Evolutionary conservation across 257 asterid species (phyloP), one percentile per base, ranked within the genome.

Genomic region (Solanum chaucha): DNA sequence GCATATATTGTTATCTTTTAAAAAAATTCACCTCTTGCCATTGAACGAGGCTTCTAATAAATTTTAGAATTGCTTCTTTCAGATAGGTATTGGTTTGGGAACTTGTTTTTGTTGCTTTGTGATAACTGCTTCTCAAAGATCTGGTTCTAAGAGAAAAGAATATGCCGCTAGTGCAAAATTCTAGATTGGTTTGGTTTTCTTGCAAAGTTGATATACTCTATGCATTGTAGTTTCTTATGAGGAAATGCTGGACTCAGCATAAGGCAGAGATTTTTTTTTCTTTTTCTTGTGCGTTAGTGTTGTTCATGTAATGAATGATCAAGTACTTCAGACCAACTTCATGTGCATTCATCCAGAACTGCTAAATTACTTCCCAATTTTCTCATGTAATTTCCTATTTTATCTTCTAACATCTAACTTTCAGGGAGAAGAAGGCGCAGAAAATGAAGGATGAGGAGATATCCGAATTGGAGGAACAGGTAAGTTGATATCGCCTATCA

Each of bases 401-500:
- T 35, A 1, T 17, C 28, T 83, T 72, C 13, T 72, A 26, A 22
- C 36, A 19, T 77, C 51, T 65, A 71, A 70, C 74, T 89, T 88
- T 70, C 59, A 96, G 99, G 96, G 97, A 94, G 89, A 91, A 89
- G 90, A 89, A 70, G 86, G 85, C 89, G 83, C 36, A 92, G 87
- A 87, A 75, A 46, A 51, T 74, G 46, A 96, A 93, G 92, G 95
- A 95, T 78, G 87, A 89, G 83, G 91, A 85, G 92, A 93, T 96
- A 90, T 89, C 89, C 88, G 94, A 95, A 88, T 89, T 97, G 92
- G 98, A 97, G 93, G 96, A 92, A 91, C 91, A 93, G 98, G 99
- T 95, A 88, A 75, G 72, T 80, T 71, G 77, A 36, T 32, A 80
- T 48, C 64, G 61, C 71, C 3, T 30, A 38, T 67, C 38, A 35